Evolutionary conservation across 305 asterid species (phyloP), one percentile per base, ranked within the genome.

Genomic region (Fraxinus sp.): DNA sequence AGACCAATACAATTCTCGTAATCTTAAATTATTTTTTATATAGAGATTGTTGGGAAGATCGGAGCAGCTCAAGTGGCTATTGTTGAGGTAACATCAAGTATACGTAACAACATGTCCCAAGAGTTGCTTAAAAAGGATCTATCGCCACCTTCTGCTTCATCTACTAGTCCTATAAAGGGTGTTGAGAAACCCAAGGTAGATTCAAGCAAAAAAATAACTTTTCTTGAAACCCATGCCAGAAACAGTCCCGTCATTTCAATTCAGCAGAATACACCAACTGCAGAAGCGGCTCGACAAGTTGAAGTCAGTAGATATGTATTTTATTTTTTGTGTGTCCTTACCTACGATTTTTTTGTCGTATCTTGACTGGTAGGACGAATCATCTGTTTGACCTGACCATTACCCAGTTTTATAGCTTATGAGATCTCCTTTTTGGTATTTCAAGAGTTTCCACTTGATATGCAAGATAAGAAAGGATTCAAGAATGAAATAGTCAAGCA

Each of bases 21-120:
- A 77, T 76, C 59, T 78, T 30, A 84, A 52, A 18, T 74, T 36
- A 6, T 57, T 72, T 83, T 76, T 74, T 77, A 24, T 73, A 6
- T 81, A 33, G 89, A 95, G 97, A 95, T 95, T 80, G 92, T 89
- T 77, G 98, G 99, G 55, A 87, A 86, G 82, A 89, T 89, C 64
- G 79, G 62, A 84, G 90, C 87, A 20, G 90, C 92, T 79, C 78
- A 89, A 14, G 85, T 84, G 70, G 92, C 90, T 76, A 85, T 89
- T 52, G 68, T 87, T 78, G 92, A 86, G 85, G 89, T 86, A 80
- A 89, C 92, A 52, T 80, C 86, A 49, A 86, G 83, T 68, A 81
- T 89, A 0, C 85, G 89, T 70, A 84, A 80, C 81, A 81, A 79
- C 77, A 64, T 81, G 24, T 84, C 33, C 59, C 78, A 84, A 74